Evolutionary conservation across 1,284 basidiomycete species (phyloP).

Genomic region (Stereum hirsutum): DNA sequence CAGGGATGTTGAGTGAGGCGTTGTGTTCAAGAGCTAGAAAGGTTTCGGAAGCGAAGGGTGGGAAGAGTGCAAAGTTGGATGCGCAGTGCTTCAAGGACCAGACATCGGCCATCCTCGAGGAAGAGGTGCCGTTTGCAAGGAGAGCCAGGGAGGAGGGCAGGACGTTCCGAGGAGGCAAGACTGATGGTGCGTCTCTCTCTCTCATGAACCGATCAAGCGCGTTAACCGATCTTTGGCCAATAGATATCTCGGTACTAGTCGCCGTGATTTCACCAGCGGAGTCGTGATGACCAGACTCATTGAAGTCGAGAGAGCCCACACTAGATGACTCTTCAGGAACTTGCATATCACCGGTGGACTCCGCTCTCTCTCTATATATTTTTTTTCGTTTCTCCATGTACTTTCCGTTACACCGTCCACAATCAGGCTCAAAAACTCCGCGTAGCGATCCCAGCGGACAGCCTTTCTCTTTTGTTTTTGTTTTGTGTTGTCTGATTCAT

Average conservation of each 20-base stretch:
- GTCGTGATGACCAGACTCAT: no score
- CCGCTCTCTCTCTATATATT: no score
- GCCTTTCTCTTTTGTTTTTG: no score
- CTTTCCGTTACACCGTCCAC: no score
- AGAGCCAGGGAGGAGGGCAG: conserved; percentile 57
- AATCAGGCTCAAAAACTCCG: no score
- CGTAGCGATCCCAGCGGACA: no score
- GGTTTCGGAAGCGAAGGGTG: not conserved
- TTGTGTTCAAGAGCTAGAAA: conserved; percentile 59
- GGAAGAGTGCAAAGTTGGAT: not conserved
- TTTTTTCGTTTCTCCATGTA: no score
- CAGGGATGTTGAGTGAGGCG: conserved; percentile 62
- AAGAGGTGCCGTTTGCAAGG: conserved; percentile 62
- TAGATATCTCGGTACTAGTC: conserved; percentile 33
- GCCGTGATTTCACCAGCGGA: conserved; percentile 45
- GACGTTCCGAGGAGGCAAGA: conserved; percentile 62
- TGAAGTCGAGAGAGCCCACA: no score
- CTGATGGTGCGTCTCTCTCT: conserved; percentile 47
- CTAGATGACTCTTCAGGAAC: no score
- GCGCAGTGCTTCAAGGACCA: not conserved
- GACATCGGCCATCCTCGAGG: conserved; percentile 16
- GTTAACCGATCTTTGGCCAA: not conserved
- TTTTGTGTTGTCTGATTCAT: no score
- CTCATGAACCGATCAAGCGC: not conserved
- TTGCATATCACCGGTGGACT: no score